Percentiles rank a stretch among this genome's conserved stretches.
Conservation (phyloP, 164 flowering plant genomes). For the Umbellularia californica region DNA sequence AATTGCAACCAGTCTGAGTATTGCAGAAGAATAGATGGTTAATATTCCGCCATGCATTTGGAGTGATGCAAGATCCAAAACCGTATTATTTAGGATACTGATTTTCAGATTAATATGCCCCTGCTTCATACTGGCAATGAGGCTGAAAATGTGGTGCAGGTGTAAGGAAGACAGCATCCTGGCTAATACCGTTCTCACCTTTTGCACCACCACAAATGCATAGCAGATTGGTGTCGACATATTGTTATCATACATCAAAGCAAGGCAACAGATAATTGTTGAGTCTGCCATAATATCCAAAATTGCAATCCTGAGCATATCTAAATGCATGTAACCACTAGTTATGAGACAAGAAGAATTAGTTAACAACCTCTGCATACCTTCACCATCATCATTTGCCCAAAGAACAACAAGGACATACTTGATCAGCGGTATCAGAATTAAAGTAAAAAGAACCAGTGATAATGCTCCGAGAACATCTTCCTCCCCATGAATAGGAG, state of each 20-base stretch:
- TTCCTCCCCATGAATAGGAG: constrained; percentile 66
- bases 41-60: neutral
- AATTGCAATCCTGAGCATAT: neutral
- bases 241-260: neutral
- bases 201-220: neutral
- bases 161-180: neutral
- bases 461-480: constrained; percentile 93
- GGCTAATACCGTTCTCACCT: neutral
- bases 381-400: constrained; percentile 99
- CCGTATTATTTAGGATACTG: neutral
- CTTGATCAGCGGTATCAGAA: constrained; percentile 80
- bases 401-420: constrained; percentile 86
- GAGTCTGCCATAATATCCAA: neutral
- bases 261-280: too few relatives aligned
- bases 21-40: neutral
- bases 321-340: neutral
- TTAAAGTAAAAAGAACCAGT: constrained; percentile 79
- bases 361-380: constrained; percentile 28
- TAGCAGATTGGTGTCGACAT: neutral
- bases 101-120: too few relatives aligned
- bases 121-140: too few relatives aligned
- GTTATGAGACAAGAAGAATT: neutral
- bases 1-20: neutral
- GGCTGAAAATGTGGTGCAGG: too few relatives aligned
- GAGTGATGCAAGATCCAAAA: neutral